A percentile compares a stretch with the other conserved stretches of the same genome.
phyloP scores from a whole-genome alignment of 345 rosid species.

The Bruguiera sexangula region DNA sequence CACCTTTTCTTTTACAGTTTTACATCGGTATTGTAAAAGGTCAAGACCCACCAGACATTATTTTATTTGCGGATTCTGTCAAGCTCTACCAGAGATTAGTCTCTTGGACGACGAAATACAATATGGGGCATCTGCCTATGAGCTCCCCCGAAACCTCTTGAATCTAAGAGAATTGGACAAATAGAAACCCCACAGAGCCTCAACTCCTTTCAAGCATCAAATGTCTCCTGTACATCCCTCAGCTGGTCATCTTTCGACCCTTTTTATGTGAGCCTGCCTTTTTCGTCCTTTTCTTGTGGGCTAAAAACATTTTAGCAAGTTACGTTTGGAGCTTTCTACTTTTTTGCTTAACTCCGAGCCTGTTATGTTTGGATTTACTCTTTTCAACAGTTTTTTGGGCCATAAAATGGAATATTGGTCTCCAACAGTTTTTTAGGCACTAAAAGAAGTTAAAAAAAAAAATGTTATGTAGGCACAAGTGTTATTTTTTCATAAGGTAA shows the following conservation, averaged over 20 bases:
- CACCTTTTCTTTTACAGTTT: conserved; percentile 24
- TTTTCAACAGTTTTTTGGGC: not conserved
- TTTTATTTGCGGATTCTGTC: conserved; percentile 33
- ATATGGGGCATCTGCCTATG: conserved; percentile 19
- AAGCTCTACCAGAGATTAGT: conserved; percentile 36
- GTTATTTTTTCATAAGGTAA: no score
- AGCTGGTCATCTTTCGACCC: conserved; percentile 45
- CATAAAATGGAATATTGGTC: not conserved
- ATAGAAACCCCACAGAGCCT: conserved; percentile 43
- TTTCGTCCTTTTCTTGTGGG: not conserved
- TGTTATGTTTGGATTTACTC: conserved; percentile 38
- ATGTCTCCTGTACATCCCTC: conserved; percentile 35
- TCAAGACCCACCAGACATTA: conserved; percentile 15
- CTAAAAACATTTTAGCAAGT: conserved; percentile 23
- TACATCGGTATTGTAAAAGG: conserved; percentile 29
- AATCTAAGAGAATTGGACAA: conserved; percentile 30
- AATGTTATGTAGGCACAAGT: no score
- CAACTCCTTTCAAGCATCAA: conserved; percentile 39
- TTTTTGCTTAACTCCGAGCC: conserved; percentile 26
- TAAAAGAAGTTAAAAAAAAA: no score
- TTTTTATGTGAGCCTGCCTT: conserved; percentile 48
- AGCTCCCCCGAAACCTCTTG: not conserved
- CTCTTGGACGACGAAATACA: conserved; percentile 35
- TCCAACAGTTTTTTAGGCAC: no score
- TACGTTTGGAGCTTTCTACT: conserved; percentile 30